Evolutionary conservation across 352 stramenopile species (phyloP), one percentile per base, ranked within the genome.

Genomic region (Blastocystis sp.): DNA sequence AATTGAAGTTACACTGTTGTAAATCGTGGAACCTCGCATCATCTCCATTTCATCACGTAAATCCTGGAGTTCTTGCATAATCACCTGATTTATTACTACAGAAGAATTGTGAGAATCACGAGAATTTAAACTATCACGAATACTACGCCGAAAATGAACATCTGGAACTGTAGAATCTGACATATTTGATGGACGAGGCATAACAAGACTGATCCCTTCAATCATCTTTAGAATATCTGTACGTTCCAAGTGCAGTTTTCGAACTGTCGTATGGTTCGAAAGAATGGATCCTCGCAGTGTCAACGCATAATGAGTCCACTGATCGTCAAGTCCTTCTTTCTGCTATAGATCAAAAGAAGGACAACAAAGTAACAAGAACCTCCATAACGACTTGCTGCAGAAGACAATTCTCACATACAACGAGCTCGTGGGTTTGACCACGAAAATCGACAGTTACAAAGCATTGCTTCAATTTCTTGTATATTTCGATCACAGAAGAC

Each of bases 31-130:
- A 51, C 66, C 59, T 7, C 42, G 66, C 7, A 59, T 11, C 12
- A 39, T 78, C 21, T 78, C 66, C 35, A 78, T 24, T 39, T 78
- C 32, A 12, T 56, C 21, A 21, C 37, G 29, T 4, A 78, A 51
- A 19, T 57, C 37, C 43, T 78, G 32, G 66, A 78, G 32, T 32
- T 78, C 66, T n/a, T 78, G 66, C 39, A 78, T 12, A 1, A 57
- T 11, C 24, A 24, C 21, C 59, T 78, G 37, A 11, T 74, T 16
- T 9, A 61, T 78, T 51, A 75, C 39, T 24, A 75, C 52, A 46
- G 37, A 9, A 51, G 66, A 78, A 19, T 32, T 61, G 1, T 14
- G 19, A 21, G 66, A 78, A 35, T 78, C 37, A 27, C 21, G n/a
- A 27, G 66, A 78, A 3, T 24, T 4, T n/a, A 27, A 12, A 16